Percentiles rank a stretch among this genome's conserved stretches.
phyloP scores from a whole-genome alignment of 2,329 filamentous ascomycete genomes.

The Zelopaecilomyces penicillatus region DNA sequence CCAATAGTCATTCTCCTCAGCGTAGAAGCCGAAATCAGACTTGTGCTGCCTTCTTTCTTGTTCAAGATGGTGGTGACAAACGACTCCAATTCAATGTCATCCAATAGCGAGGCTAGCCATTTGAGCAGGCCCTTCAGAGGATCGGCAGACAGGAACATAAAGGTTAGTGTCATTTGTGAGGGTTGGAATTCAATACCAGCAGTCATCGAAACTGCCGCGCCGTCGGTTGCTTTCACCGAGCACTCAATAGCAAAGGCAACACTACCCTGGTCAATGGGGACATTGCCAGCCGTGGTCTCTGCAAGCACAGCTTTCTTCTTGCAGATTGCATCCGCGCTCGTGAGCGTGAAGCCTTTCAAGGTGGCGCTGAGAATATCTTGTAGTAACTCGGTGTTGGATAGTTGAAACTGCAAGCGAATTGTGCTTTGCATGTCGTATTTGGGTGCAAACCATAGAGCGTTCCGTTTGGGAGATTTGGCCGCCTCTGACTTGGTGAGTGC shows the following conservation, averaged over 20 bases:
- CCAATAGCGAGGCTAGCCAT: conserved; percentile 5
- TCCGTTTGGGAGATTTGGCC: neutral
- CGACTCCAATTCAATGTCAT: neutral
- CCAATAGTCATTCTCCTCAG: conserved; percentile 1
- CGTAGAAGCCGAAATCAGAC: neutral
- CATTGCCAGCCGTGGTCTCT: neutral
- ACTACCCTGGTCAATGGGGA: conserved; percentile 1
- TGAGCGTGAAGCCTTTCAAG: conserved; percentile 4
- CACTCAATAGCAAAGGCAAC: conserved; percentile 2
- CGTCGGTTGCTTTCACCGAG: neutral
- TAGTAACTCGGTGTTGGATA: neutral
- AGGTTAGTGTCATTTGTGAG: neutral
- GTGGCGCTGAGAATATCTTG: neutral
- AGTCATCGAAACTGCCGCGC: neutral
- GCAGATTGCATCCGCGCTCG: conserved; percentile 5
- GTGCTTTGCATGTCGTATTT: neutral
- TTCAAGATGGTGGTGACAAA: conserved; percentile 1
- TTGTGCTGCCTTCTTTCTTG: conserved; percentile 2
- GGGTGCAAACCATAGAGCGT: conserved; percentile 7
- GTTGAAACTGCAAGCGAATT: conserved; percentile 4
- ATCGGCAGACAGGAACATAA: neutral
- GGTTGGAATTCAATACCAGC: conserved; percentile 3
- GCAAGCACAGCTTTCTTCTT: conserved; percentile 3
- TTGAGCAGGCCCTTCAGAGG: conserved; percentile 1
- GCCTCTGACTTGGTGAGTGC: neutral